Base-by-base conservation (phyloP, 768 basidiomycete genomes). In the Russula lepida region DNA sequence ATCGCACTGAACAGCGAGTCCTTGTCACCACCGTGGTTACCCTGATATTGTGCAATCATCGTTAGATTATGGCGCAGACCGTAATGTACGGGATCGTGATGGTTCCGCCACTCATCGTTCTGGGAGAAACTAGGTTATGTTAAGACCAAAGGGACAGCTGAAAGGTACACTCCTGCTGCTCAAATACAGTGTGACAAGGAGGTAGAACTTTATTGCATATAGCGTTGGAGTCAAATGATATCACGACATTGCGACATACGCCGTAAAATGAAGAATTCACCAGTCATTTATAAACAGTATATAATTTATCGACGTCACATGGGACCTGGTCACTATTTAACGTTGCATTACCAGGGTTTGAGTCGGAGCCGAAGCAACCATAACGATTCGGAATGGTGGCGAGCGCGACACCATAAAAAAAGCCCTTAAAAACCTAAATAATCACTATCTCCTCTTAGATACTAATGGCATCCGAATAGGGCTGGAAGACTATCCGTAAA, bases 101-200 rank as follows among this genome's bases (percentile, higher is more conserved):
- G 55, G 33, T 48, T 35, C 17, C 1, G 37, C 44, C 1, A 0
- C 17, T 56, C 32, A 9, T 13, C 25, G 13, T 23, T 2, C 8
- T 5, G 21, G 35, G 1, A 25, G 15, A 35, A 25, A 8, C 8
- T 0, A 2, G 23, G 5, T 3, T 2, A 0, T 2, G 1, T 1
- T 4, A 2, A 3, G 6, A 11, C 6, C 6, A 32, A 17, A 30
- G 33, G 17, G 17, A 43, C 54, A 11, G 30, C 19, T 4, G 15
- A 32, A 6, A n/a, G 32, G 15, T 15, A 4, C 32, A 3, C 54
- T 19, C 15, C 8, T 56, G 44, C 23, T 56, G 17, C 21, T 56
- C 15, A 35, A 56, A 21, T n/a, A 56, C 47, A 44, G 54, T 32
- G 54, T 15, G 44, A 5, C 1, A 12, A 56, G n/a, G 30, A 56